phyloP scores from a whole-genome alignment of 208 protist species.

The Leishmania turanica region DNA sequence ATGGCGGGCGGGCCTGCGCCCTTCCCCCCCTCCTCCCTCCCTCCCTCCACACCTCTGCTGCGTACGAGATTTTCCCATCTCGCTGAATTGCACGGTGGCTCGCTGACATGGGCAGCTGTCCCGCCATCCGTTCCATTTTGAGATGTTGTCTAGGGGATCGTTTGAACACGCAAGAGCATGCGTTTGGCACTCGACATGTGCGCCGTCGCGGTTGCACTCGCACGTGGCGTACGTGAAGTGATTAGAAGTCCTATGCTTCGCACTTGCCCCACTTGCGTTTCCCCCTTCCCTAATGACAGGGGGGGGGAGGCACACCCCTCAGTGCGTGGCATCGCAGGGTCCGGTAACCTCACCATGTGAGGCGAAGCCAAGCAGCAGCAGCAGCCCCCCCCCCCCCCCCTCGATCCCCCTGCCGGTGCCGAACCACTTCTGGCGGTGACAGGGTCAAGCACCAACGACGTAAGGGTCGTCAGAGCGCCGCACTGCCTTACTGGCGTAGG shows the following conservation, averaged over 20 bases:
- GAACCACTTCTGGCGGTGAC: neutral
- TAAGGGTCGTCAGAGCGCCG: neutral
- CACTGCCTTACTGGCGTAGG: neutral
- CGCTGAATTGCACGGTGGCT: no score
- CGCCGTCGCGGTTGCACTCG: neutral
- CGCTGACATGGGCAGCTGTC: no score
- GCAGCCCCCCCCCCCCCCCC: neutral
- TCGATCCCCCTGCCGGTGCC: neutral
- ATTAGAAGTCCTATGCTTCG: neutral
- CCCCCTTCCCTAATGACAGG: neutral
- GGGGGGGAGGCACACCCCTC: neutral
- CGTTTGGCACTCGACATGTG: no score
- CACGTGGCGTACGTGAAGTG: neutral
- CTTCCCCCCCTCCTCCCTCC: no score
- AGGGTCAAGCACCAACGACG: neutral
- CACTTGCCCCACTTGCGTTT: neutral
- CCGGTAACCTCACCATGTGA: neutral
- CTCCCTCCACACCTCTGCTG: no score
- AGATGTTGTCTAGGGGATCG: no score
- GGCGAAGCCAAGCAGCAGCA: neutral
- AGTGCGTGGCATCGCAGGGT: no score
- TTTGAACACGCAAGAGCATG: no score
- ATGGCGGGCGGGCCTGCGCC: no score
- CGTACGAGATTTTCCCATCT: no score
- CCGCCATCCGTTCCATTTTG: no score